phyloP scores from a whole-genome alignment of 208 protist species.

The Naegleria gruberi region DNA sequence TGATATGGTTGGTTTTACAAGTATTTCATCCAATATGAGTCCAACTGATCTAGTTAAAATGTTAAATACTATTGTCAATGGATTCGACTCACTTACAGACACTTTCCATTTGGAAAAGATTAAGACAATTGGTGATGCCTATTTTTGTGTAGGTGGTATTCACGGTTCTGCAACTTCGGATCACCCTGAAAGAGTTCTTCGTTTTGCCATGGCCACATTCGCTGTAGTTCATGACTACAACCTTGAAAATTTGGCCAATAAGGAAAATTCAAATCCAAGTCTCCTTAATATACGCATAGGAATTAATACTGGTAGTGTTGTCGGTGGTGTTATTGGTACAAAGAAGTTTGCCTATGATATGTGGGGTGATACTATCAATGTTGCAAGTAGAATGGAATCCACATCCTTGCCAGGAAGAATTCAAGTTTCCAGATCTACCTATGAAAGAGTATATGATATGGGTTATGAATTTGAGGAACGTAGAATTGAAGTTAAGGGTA shows the following conservation, averaged over 20 bases:
- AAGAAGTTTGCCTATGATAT: neutral
- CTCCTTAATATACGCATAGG: neutral
- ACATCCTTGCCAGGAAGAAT: conserved; percentile 24
- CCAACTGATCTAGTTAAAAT: neutral
- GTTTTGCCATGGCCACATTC: neutral
- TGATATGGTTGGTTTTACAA: conserved; percentile 24
- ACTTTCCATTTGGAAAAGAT: conserved; percentile 18
- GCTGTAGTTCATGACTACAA: neutral
- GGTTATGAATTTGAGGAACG: conserved; percentile 1
- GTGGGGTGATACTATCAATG: neutral
- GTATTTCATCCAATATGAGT: neutral
- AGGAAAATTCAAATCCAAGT: neutral
- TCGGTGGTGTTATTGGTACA: neutral
- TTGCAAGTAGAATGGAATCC: conserved; percentile 11
- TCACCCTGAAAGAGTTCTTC: neutral
- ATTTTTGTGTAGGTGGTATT: neutral
- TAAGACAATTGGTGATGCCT: conserved; percentile 21
- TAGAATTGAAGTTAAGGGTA: no score
- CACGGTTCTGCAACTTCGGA: neutral
- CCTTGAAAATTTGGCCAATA: neutral
- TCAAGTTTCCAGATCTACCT: conserved; percentile 13
- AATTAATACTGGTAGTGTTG: neutral
- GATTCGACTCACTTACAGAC: neutral
- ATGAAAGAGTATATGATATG: neutral
- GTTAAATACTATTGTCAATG: neutral